Base-by-base conservation (phyloP, 2,329 filamentous ascomycete genomes). In the Macrophomina phaseolina region DNA sequence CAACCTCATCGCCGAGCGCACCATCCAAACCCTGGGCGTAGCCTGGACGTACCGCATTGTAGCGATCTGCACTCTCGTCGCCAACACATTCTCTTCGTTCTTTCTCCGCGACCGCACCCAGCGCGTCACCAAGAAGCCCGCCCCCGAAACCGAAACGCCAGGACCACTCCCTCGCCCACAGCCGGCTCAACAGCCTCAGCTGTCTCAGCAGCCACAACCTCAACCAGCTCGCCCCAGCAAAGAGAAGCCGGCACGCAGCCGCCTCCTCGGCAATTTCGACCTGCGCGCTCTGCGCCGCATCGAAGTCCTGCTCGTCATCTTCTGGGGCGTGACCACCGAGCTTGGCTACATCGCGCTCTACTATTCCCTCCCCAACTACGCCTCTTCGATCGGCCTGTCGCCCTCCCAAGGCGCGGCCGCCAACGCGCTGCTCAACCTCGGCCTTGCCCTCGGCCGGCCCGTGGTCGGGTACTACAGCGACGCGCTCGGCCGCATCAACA, bases 401-500 rank as follows among this genome's bases (percentile, higher is more conserved):
- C 71, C 75, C 23, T 65, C 67, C 8, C 76, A 82, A 67, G 80
- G 79, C 3, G 77, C 77, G 8, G 70, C 74, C 48, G 67, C 81
- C 18, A 78, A 76, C 42, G 81, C 77, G 0, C 68, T 82, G n/a
- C 70, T 83, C 48, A 84, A 85, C 68, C 69, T 85, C 0, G 83
- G 83, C 0, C 82, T 81, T 3, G 81, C 79, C 0, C 49, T 85
- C 42, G 83, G 83, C 16, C 72, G 84, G 11, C 83, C 83, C 4
- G 71, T 79, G 12, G 79, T 84, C 42, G 83, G 83, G 0, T 68
- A 82, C n/a, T 66, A 80, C 4, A 82, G 81, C 68, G 84, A 85
- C 74, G 68, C 74, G 16, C 81, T 76, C 70, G 80, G 81, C 16
- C 72, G 82, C 9, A 80, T 84, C 63, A 74, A 81, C 56, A 76